Base-by-base conservation (phyloP, 179 eudicot genomes). In the Patellifolia procumbens region DNA sequence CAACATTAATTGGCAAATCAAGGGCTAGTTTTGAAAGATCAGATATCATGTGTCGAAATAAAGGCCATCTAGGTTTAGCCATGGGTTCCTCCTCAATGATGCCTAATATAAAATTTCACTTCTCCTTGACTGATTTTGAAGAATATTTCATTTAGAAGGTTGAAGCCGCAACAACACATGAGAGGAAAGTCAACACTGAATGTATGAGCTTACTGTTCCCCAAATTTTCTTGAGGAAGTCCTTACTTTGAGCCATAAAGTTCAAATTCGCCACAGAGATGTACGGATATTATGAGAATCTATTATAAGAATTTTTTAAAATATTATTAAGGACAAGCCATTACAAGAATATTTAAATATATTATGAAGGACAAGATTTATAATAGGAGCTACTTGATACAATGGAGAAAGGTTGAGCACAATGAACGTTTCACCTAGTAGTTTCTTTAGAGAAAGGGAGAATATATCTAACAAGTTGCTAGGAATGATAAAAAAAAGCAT, bases 81-180 rank as follows among this genome's bases (percentile, higher is more conserved):
- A 79, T 87, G 85, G 75, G 83, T 83, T 86, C 94, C 35, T 84
- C 89, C 64, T 84, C 89, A 10, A 70, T 67, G 16, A 81, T 75
- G 56, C 84, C 88, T 29, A 79, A 85, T 24, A 75, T 37, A 59
- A 76, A 83, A 76, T 80, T 80, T 19, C 79, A 82, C 72, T 85
- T 87, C 80, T 82, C 91, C 77, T 87, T 86, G 55, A 51, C 58
- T 31, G 70, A 60, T 79, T 82, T 67, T 85, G 86, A 39, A 84
- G 85, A 37, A 70, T 48, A 45, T 83, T 73, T 19, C 79, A 72
- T 29, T 76, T 76, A 39, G 67, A 31, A 58, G 84, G 77, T 78
- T 81, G 87, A 61, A 83, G 85, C 92, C 87, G 87, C 82, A 79
- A 42, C 65, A 70, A 59, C 45, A 69, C 35, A 60, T 45, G 48